Base-by-base conservation (phyloP, 345 rosid genomes). In the Excoecaria agallocha region DNA sequence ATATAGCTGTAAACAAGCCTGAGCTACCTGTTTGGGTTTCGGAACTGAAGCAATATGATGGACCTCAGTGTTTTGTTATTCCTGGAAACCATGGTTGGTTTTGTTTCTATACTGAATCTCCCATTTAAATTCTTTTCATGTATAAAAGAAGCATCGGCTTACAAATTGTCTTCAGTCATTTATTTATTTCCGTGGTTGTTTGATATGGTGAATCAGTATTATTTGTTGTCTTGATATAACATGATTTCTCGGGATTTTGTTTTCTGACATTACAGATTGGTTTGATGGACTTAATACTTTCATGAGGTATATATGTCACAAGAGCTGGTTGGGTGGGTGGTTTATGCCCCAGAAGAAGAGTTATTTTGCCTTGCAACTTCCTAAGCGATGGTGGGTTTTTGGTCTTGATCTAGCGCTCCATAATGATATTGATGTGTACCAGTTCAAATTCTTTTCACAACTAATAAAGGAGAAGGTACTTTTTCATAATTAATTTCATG, bases 281-380 rank as follows among this genome's bases (percentile, higher is more conserved):
- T 95, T 95, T 54, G 99, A 95, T 79, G 99, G 98, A 57, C 94
- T 95, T 77, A 84, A 95, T 79, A 95, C 99, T 75, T 95, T 95
- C 78, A 95, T 95, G 98, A 90, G 99, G 84, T 89, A 88, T 81
- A 93, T 95, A 77, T 95, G 99, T 82, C 98, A 93, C 76, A 93
- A 95, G 83, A 95, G 91, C 84, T 95, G 99, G 99, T 85, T 95
- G 86, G 99, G 99, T 35, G 99, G 99, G 76, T 93, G 99, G 99
- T 79, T 95, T 70, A 95, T 95, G 97, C 99, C 99, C 66, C 99
- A 95, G 82, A 93, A 90, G 87, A 93, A 90, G 87, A 95, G 99
- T 85, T 95, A 95, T 76, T 95, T 93, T 86, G 96, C 98, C 35
- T 84, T 95, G 89, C 97, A 91, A 82, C 92, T 95, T 51, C 99